phyloP scores from a whole-genome alignment of 2,329 filamentous ascomycete genomes.

The Colletotrichum sp. region DNA sequence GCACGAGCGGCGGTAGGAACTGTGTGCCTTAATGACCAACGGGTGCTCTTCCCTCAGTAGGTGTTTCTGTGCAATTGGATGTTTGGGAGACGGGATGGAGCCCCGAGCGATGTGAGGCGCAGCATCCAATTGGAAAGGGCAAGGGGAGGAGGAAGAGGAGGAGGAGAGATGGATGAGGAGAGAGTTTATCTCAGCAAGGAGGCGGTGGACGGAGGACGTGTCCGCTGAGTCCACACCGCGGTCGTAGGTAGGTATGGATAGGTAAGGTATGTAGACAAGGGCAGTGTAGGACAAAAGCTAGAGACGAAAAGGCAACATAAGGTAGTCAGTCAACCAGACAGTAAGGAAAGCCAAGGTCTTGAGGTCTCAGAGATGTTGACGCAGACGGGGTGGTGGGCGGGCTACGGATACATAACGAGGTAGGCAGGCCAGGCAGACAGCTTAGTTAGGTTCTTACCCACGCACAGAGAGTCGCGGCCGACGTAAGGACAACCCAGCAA shows the following conservation, averaged over 20 bases:
- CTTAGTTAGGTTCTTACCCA: background rate
- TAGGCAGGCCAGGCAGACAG: background rate
- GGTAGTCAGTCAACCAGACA: background rate
- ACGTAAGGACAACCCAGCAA: background rate
- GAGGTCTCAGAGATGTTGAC: background rate
- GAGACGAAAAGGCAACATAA: background rate
- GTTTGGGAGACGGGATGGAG: conserved; percentile 16
- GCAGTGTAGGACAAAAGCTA: background rate
- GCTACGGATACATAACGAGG: background rate
- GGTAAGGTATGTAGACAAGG: background rate
- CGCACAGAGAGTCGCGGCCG: background rate
- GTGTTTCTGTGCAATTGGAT: background rate
- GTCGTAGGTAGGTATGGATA: background rate
- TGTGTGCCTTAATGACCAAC: background rate
- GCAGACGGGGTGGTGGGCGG: background rate
- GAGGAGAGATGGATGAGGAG: background rate
- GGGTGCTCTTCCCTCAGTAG: background rate
- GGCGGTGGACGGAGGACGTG: background rate
- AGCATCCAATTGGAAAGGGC: background rate
- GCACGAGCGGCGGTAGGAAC: background rate
- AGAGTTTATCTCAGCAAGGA: background rate
- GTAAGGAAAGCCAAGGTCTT: background rate
- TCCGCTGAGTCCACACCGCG: background rate
- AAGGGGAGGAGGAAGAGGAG: background rate
- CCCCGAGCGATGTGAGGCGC: conserved; percentile 15